A percentile compares a stretch with the other conserved stretches of the same genome.
Conservation (phyloP, 441 rosid species). For the Populus tomentosa region DNA sequence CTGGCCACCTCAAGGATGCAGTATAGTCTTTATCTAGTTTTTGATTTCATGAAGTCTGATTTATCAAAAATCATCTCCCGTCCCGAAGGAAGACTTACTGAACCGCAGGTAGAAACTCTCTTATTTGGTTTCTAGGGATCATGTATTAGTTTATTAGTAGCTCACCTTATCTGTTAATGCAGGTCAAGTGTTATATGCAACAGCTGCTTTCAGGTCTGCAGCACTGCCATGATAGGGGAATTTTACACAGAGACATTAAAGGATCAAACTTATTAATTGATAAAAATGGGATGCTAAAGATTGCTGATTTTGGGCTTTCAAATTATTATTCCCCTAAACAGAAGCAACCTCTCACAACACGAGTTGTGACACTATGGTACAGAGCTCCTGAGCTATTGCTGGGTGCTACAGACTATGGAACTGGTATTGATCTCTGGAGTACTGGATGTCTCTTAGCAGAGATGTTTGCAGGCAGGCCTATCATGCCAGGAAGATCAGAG, state of each 20-base stretch:
- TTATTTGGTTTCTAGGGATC: neutral
- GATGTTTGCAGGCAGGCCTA: conserved; percentile 61
- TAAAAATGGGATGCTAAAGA: conserved; percentile 38
- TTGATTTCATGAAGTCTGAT: conserved; percentile 72
- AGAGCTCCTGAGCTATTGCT: conserved; percentile 24
- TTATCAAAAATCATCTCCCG: conserved; percentile 37
- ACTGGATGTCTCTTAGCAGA: conserved; percentile 84
- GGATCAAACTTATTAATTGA: conserved; percentile 56
- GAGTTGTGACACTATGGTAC: too few relatives aligned
- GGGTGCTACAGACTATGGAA: conserved; percentile 67
- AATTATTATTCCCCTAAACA: too few relatives aligned
- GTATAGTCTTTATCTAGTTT: conserved; percentile 66
- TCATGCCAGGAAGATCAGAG: conserved; percentile 86
- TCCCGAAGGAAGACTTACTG: conserved; percentile 37
- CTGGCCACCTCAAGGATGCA: conserved; percentile 58
- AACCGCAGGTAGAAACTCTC: conserved; percentile 14
- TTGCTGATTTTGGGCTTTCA: too few relatives aligned
- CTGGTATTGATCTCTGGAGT: conserved; percentile 85
- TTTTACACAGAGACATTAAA: conserved; percentile 55
- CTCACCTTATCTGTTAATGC: conserved; percentile 22
- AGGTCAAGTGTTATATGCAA: conserved; percentile 57
- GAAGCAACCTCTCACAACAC: too few relatives aligned
- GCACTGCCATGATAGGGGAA: conserved; percentile 45
- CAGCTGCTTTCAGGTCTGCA: conserved; percentile 33
- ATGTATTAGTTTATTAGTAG: neutral